Evolutionary conservation across 805 yeast genomes (phyloP).

Genomic region (Zygotorulaspora sp.): DNA sequence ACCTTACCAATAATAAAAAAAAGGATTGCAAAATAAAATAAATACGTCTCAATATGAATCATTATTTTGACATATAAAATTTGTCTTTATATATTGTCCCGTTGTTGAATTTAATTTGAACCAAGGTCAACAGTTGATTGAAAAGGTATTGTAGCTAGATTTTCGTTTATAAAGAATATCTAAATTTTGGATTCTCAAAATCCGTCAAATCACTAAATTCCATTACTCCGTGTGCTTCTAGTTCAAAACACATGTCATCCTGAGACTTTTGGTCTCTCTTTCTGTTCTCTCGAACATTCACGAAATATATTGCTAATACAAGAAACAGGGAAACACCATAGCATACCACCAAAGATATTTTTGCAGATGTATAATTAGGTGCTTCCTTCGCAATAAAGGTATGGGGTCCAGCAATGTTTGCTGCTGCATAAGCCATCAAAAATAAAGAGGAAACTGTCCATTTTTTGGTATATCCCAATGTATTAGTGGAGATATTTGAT

Average conservation of each 20-base stretch:
- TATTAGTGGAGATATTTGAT: conserved; percentile 7
- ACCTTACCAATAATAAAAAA: too few relatives aligned
- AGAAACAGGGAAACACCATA: conserved; percentile 3
- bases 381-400: conserved; percentile 42
- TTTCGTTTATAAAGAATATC: not conserved
- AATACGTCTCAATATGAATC: too few relatives aligned
- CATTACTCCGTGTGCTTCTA: not conserved
- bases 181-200: conserved; percentile 2
- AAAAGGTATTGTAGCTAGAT: too few relatives aligned
- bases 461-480: conserved; percentile 46
- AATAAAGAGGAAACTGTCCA: conserved; percentile 1
- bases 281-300: conserved; percentile 8
- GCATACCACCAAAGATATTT: conserved; percentile 13
- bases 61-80: too few relatives aligned
- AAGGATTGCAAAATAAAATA: too few relatives aligned
- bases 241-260: too few relatives aligned
- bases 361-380: conserved; percentile 43
- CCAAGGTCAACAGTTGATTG: too few relatives aligned
- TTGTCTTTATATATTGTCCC: too few relatives aligned
- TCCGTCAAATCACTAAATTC: conserved; percentile 2
- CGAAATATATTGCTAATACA: conserved; percentile 3
- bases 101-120: too few relatives aligned
- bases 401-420: conserved; percentile 44
- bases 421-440: conserved; percentile 3
- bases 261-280: conserved; percentile 2